Evolutionary conservation across 495 filamentous ascomycete genomes (phyloP), one percentile per base, ranked within the genome.

Genomic region (Acidomyces sp.): DNA sequence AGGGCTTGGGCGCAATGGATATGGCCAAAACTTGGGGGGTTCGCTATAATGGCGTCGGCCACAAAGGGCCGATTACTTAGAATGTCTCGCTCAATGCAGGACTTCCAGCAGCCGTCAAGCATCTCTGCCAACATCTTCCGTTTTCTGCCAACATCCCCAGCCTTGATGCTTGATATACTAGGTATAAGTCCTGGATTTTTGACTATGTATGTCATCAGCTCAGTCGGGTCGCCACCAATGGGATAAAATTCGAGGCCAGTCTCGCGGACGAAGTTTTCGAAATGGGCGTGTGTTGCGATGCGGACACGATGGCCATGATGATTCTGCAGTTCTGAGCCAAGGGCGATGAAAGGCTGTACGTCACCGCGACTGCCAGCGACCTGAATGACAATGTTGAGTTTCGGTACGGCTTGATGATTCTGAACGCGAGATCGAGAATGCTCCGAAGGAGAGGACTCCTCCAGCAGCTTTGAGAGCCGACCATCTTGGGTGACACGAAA

Each of bases 161-260:
- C 72, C 30, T 71, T 70, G 15, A 88, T 59, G 3, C 75, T 68
- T 34, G 77, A 67, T 32, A 86, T 64, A 10, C 72, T 72, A 0
- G 82, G 82, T 60, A 86, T 77, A 40, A 90, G 63, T 1, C 82
- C 79, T 10, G 81, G 79, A 57, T 90, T 84, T 54, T 84, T 83
- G 16, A 86, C 81, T 82, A 87, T 85, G 50, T 82, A 87, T 2
- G 78, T 72, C 82, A 90, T 90, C 18, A 90, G 68, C 51, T 82
- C 75, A 1, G 75, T 66, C 12, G 83, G 82, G 54, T 87, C 78
- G 21, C 82, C 82, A 9, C 82, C 82, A 25, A 87, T 82, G 32
- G 61, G 70, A 61, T 85, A 88, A 58, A 85, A 87, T 54, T 87
- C 82, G 3, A 87, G 60, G 0, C 72, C 77, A 52, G 74, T 71